Evolutionary conservation across 1,284 basidiomycete species (phyloP).

Genomic region (Naganishia sp.): DNA sequence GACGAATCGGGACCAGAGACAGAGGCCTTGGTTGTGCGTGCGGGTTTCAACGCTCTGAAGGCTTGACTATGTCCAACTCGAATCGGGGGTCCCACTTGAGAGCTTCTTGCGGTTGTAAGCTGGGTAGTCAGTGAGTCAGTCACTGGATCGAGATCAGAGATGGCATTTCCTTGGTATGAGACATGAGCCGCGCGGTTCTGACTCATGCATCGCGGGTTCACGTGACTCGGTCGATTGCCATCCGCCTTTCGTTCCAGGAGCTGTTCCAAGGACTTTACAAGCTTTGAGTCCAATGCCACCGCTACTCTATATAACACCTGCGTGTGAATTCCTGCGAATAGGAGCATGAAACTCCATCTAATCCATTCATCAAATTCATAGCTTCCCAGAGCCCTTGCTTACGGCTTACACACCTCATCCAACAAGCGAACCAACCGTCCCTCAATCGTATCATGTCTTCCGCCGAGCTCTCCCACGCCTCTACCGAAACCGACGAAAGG

Average conservation of each 20-base stretch:
- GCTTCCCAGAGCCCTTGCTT: too few relatives aligned
- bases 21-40: not conserved
- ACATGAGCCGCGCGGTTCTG: not conserved
- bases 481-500: conserved; percentile 2
- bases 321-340: not conserved
- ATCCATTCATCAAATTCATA: too few relatives aligned
- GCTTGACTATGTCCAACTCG: too few relatives aligned
- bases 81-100: not conserved
- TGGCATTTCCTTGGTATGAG: too few relatives aligned
- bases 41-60: not conserved
- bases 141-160: too few relatives aligned
- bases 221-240: conserved; percentile 4
- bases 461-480: conserved; percentile 20
- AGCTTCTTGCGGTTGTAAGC: not conserved
- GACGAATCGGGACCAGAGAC: conserved; percentile 6
- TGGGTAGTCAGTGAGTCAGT: not conserved
- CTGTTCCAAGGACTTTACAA: too few relatives aligned
- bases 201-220: not conserved
- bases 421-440: too few relatives aligned
- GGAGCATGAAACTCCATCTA: too few relatives aligned
- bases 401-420: too few relatives aligned
- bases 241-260: not conserved
- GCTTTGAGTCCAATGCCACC: too few relatives aligned
- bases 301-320: not conserved
- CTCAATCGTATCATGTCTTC: conserved; percentile 6